Percentiles rank a stretch among this genome's conserved stretches.
phyloP scores from a whole-genome alignment of 225 moss, liverwort and hornwort genomes.

The Neckera pumila region DNA sequence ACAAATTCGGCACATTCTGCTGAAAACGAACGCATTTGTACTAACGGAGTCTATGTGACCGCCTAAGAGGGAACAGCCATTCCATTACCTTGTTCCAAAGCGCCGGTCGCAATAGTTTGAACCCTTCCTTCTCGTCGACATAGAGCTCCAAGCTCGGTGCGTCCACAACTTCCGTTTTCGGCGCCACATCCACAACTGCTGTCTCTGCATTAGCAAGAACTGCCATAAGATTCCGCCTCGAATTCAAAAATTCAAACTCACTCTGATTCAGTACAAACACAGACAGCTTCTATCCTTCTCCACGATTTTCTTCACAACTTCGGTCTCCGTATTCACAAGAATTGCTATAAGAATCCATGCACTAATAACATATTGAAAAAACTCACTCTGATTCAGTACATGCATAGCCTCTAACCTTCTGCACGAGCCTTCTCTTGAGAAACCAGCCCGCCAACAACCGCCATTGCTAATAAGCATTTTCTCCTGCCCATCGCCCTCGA shows the following conservation, averaged over 20 bases:
- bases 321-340: slow-evolving; percentile 18
- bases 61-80: neutral
- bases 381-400: neutral
- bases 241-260: neutral
- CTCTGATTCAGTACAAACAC: neutral
- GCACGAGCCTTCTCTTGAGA: slow-evolving; percentile 7
- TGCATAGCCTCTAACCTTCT: neutral
- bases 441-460: slow-evolving; percentile 4
- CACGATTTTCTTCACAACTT: slow-evolving; percentile 4
- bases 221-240: neutral
- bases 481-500: slow-evolving; percentile 24
- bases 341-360: neutral
- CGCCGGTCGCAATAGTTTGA: slow-evolving; percentile 67
- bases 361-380: neutral
- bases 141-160: slow-evolving; percentile 54
- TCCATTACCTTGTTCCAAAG: slow-evolving; percentile 70
- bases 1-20: neutral
- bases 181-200: neutral
- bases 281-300: slow-evolving; percentile 1
- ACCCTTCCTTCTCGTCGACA: slow-evolving; percentile 65
- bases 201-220: slow-evolving; percentile 25
- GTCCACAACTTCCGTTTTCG: slow-evolving; percentile 6
- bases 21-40: neutral
- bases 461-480: slow-evolving; percentile 15
- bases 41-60: neutral